Evolutionary conservation across 2,329 filamentous ascomycete genomes (phyloP), one percentile per base, ranked within the genome.

Genomic region (Cladobotryum mycophilum): DNA sequence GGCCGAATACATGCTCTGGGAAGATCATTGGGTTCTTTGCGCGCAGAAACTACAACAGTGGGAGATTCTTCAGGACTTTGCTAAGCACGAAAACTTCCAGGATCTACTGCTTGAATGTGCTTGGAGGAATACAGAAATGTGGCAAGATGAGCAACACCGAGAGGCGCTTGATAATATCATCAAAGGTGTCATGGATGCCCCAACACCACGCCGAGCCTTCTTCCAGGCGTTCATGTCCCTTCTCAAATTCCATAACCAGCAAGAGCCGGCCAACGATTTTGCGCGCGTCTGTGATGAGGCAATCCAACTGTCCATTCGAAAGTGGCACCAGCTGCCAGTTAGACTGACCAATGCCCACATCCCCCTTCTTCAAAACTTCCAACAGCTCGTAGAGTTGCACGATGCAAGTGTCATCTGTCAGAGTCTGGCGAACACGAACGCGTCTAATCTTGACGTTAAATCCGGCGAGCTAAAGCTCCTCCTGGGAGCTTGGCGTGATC

Each of bases 181-280:
- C 69, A 97, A 97, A 72, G 92, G 91, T 45, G 88, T 99, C 15
- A 96, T 95, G 74, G 93, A 99, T 68, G 92, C 95, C 1, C 93
- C 95, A 2, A 99, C 95, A 1, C 91, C 93, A 18, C 80, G 93
- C 53, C 81, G 93, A 48, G 86, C 89, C 38, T 99, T 99, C 77
- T 99, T 99, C 83, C 91, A 96, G 67, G 89, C 92, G 0, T 99
- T 99, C 72, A 96, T 96, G 87, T 88, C 90, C 2, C 76, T 99
- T 35, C 82, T 99, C 56, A 96, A 96, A 68, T 84, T 95, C 56
- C 92, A 97, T 68, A 86, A 89, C 60, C 92, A 95, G 70, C 84
- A 88, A 56, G 92, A 97, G 66, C 79, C 79, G 5, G 58, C 80
- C 14, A 79, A 79, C 38, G 92, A 97, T 47, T 97, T 99, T 69